These are phyloP conservation scores for Trametes meyenii DNA, from an alignment of 768 basidiomycete species.

Conservation along the genomic window DNA sequence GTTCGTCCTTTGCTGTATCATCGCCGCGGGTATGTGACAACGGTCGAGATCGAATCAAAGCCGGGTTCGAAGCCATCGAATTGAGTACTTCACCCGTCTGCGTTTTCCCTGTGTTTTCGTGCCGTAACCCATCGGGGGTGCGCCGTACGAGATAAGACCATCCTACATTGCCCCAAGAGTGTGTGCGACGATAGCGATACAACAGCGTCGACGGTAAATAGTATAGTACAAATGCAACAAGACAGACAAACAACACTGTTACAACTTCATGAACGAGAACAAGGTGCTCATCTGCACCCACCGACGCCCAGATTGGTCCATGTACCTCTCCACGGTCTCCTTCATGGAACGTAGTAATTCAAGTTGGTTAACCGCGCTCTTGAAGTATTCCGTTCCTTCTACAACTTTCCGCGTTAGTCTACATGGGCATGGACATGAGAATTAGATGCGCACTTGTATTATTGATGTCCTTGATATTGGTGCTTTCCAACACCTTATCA, in stretches of 20 bases:
- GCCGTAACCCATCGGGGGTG: background rate
- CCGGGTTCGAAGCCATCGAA: slow-evolving; percentile 6
- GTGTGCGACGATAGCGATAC: slow-evolving; percentile 19
- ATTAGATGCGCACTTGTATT: background rate
- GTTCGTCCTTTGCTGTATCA: slow-evolving; percentile 65
- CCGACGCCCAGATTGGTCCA: slow-evolving; percentile 85
- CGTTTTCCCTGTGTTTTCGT: background rate
- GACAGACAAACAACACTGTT: background rate
- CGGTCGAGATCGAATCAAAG: slow-evolving; percentile 14
- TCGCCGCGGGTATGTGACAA: slow-evolving; percentile 57
- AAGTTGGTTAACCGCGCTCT: slow-evolving; percentile 52
- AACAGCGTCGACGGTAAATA: slow-evolving; percentile 9
- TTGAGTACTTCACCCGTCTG: slow-evolving; percentile 3
- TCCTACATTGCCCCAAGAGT: slow-evolving; percentile 1
- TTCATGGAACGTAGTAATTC: slow-evolving; percentile 55
- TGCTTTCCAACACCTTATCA: slow-evolving; percentile 57
- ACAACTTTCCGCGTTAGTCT: background rate
- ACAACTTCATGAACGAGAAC: slow-evolving; percentile 82
- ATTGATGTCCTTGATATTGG: slow-evolving; percentile 48
- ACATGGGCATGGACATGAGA: background rate
- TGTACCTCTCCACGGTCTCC: slow-evolving; percentile 70
- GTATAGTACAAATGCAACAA: background rate
- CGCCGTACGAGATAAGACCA: background rate
- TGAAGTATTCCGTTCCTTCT: slow-evolving; percentile 55
- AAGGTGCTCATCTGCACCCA: slow-evolving; percentile 84